Evolutionary conservation across 116 monocot species (phyloP).

Genomic region (Phalaenopsis hybrid): DNA sequence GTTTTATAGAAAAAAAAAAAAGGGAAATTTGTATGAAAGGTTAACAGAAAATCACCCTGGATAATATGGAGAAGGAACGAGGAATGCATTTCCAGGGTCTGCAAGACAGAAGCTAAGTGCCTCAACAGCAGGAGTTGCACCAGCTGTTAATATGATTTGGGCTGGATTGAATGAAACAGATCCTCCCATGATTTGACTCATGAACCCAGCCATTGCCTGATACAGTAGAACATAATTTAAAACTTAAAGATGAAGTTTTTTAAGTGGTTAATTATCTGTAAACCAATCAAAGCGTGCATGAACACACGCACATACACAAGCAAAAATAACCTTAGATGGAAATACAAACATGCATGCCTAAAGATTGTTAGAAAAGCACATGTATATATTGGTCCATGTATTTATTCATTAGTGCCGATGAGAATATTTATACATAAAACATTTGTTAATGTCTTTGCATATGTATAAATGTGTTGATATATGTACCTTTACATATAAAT

Average conservation of each 20-base stretch:
- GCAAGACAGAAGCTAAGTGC: constrained; percentile 52
- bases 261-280: too few species aligned
- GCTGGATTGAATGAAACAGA: constrained; percentile 33
- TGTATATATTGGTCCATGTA: too few species aligned
- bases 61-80: constrained; percentile 64
- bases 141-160: constrained; percentile 48
- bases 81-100: constrained; percentile 55
- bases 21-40: background rate
- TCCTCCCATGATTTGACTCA: constrained; percentile 28
- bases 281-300: too few species aligned
- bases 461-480: background rate
- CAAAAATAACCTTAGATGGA: too few species aligned
- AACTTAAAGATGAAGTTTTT: background rate
- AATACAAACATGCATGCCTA: too few species aligned
- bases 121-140: constrained; percentile 59
- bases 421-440: background rate
- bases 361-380: too few species aligned
- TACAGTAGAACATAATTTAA: background rate
- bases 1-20: background rate
- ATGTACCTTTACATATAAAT: background rate
- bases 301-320: too few species aligned
- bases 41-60: constrained; percentile 37
- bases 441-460: background rate
- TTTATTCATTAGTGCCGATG: background rate
- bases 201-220: constrained; percentile 53